Percentiles rank a stretch among this genome's conserved stretches.
Evolutionary conservation across 2,329 filamentous ascomycete species (phyloP).

Genomic region (Monosporascus sp.): DNA sequence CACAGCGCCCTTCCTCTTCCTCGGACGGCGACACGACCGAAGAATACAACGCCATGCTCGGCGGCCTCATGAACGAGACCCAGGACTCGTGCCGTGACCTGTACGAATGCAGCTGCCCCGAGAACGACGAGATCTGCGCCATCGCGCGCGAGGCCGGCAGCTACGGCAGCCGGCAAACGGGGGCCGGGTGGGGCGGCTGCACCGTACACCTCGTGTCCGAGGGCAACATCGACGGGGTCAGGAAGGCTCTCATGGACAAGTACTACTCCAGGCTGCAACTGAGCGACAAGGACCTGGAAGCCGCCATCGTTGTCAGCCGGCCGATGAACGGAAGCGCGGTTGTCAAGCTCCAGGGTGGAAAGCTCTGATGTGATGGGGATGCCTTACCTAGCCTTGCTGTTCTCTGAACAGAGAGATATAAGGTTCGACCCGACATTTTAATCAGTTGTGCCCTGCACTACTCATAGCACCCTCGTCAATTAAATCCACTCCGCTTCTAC

Average conservation of each 20-base stretch:
- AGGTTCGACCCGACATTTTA: no score
- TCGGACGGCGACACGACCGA: constrained; percentile 44
- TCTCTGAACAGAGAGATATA: background rate
- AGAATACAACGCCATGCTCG: constrained; percentile 63
- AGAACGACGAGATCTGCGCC: constrained; percentile 82
- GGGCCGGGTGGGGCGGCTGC: constrained; percentile 95
- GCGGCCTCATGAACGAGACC: constrained; percentile 80
- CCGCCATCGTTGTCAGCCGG: constrained; percentile 83
- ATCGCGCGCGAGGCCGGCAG: constrained; percentile 75
- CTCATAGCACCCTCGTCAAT: no score
- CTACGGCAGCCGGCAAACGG: constrained; percentile 81
- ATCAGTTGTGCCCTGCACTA: no score
- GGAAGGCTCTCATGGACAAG: constrained; percentile 68
- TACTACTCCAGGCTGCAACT: constrained; percentile 70
- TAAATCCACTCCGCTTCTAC: no score
- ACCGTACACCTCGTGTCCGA: constrained; percentile 88
- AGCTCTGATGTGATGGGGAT: constrained; percentile 13
- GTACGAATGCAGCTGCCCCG: constrained; percentile 88
- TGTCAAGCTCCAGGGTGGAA: constrained; percentile 30
- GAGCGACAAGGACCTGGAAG: constrained; percentile 66
- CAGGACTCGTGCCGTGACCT: constrained; percentile 81
- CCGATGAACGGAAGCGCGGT: constrained; percentile 70
- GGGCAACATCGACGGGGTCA: constrained; percentile 74
- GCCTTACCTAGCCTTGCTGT: background rate
- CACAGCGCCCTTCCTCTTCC: constrained; percentile 31